phyloP scores from a whole-genome alignment of 2,329 filamentous ascomycete species.

The Dactylellina haptotyla region DNA sequence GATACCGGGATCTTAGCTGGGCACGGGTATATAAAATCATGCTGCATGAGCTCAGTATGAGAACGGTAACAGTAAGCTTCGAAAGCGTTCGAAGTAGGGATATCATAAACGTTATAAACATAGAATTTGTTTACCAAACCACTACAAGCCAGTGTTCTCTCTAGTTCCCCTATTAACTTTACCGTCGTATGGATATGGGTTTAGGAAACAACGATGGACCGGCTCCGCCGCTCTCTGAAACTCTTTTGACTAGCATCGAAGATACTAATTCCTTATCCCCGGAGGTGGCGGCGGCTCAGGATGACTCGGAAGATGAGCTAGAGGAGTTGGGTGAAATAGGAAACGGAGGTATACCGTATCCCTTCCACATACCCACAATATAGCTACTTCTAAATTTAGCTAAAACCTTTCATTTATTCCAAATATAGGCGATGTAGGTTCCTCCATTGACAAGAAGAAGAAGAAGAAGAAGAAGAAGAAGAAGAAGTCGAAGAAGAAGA shows the following conservation, averaged over 20 bases:
- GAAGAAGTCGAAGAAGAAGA: conserved; percentile 80
- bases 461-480: conserved; percentile 81
- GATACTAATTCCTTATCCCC: neutral
- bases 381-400: neutral
- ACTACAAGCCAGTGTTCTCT: no score
- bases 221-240: neutral
- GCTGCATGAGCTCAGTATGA: no score
- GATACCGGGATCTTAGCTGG: no score
- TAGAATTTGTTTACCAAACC: no score
- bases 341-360: conserved; percentile 14
- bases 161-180: no score
- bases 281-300: neutral
- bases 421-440: neutral
- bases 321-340: neutral
- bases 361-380: neutral
- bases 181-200: no score
- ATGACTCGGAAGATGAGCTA: conserved; percentile 37
- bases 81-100: no score
- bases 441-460: neutral
- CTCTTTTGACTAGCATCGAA: conserved; percentile 5
- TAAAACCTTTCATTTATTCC: neutral
- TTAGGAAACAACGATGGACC: neutral
- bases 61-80: no score
- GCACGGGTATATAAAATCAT: no score
- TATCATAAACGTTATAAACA: no score